A percentile compares a stretch with the other conserved stretches of the same genome.
Conservation (phyloP, 31 red algal species). For the Asparagopsis taxiformis region DNA sequence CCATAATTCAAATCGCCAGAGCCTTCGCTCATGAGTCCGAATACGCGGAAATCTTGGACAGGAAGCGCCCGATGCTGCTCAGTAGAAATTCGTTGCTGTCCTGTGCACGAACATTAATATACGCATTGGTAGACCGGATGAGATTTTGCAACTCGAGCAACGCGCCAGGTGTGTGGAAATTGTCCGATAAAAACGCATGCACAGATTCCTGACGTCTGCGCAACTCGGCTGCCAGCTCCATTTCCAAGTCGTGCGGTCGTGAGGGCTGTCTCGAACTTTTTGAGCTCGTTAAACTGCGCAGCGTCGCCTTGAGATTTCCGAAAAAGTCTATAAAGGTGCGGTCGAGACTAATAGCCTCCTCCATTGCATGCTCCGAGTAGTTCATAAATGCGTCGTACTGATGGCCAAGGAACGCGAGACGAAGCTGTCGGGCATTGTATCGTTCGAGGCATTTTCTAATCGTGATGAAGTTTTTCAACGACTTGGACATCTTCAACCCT, state of each 20-base stretch:
- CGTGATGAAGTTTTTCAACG: slow-evolving; percentile 99
- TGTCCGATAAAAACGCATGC: slow-evolving; percentile 56
- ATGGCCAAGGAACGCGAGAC: slow-evolving; percentile 83
- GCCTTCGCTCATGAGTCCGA: slow-evolving; percentile 50
- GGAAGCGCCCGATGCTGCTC: slow-evolving; percentile 43
- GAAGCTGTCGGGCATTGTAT: slow-evolving; percentile 82
- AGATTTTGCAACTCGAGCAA: slow-evolving; percentile 58
- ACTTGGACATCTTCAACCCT: slow-evolving; percentile 99
- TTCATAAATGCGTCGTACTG: slow-evolving; percentile 89
- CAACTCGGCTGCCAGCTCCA: slow-evolving; percentile 51
- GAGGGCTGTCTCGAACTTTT: not conserved
- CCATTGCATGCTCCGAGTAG: slow-evolving; percentile 88
- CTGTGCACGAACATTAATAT: slow-evolving; percentile 18
- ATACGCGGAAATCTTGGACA: slow-evolving; percentile 74
- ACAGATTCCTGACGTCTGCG: slow-evolving; percentile 31
- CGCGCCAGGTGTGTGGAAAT: slow-evolving; percentile 85
- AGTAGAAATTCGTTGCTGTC: slow-evolving; percentile 39
- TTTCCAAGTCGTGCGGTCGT: slow-evolving; percentile 40
- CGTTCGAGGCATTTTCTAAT: slow-evolving; percentile 74
- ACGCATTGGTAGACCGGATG: slow-evolving; percentile 67
- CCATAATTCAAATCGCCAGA: slow-evolving; percentile 48
- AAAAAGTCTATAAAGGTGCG: slow-evolving; percentile 86
- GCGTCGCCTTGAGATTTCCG: slow-evolving; percentile 61
- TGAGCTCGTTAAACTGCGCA: slow-evolving; percentile 53
- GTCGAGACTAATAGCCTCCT: slow-evolving; percentile 79